A percentile compares a stretch with the other conserved stretches of the same genome.
These are phyloP conservation scores for Podospora comata DNA, from an alignment of 495 filamentous ascomycete species.

Conservation along the genomic window DNA sequence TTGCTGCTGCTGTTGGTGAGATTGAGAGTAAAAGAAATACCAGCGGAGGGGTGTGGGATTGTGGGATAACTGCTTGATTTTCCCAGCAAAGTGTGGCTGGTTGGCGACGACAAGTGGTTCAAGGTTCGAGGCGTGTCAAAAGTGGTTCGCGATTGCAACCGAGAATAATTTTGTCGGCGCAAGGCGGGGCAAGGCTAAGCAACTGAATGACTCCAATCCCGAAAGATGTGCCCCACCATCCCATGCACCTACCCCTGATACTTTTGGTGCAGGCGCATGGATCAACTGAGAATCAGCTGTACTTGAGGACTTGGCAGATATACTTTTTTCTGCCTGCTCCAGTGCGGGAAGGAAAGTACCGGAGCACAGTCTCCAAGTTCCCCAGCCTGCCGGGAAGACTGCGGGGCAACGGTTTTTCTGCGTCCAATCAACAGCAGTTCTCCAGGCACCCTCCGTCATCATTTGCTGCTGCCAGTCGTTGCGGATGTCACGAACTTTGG, in stretches of 20 bases:
- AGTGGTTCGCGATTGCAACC: background rate
- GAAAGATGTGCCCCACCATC: constrained; percentile 22
- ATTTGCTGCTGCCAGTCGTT: constrained; percentile 1
- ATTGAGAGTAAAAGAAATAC: background rate
- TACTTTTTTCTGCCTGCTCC: background rate
- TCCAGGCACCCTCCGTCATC: constrained; percentile 20
- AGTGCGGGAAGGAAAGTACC: background rate
- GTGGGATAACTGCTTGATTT: background rate
- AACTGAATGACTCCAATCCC: constrained; percentile 12
- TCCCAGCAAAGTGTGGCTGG: background rate
- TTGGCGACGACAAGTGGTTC: constrained; percentile 7
- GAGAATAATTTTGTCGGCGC: constrained; percentile 16
- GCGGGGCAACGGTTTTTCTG: background rate
- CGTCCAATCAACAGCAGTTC: constrained; percentile 18
- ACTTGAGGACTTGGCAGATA: constrained; percentile 5
- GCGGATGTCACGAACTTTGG: background rate
- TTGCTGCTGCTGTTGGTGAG: background rate
- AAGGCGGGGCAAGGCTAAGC: constrained; percentile 17
- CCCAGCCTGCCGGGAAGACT: constrained; percentile 16
- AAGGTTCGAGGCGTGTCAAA: background rate
- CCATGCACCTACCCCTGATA: constrained; percentile 4
- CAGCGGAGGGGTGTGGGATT: background rate
- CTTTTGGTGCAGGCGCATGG: background rate
- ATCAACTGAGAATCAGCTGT: background rate
- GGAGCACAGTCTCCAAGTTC: background rate